A percentile compares a stretch with the other conserved stretches of the same genome.
phyloP scores from a whole-genome alignment of 2,329 filamentous ascomycete species.

The Cercospora nicotianae region DNA sequence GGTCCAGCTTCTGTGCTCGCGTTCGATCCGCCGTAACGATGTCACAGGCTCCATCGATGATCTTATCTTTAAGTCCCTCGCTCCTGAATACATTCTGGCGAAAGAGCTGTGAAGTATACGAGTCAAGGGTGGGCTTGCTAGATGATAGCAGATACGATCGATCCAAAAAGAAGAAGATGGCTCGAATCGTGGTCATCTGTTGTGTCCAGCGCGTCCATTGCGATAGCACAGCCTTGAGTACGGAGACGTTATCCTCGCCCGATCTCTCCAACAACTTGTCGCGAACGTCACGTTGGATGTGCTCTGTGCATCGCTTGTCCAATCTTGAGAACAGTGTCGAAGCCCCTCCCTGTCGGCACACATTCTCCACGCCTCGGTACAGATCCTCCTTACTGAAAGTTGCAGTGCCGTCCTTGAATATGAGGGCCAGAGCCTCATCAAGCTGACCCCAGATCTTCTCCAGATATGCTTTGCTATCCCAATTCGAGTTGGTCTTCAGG shows the following conservation, averaged over 20 bases:
- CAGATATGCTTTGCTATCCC: constrained; percentile 75
- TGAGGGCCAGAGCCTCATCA: constrained; percentile 67
- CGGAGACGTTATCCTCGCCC: constrained; percentile 60
- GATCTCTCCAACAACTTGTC: constrained; percentile 58
- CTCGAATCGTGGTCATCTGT: constrained; percentile 77
- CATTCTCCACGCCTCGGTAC: constrained; percentile 87
- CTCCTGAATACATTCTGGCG: constrained; percentile 61
- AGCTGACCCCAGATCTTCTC: constrained; percentile 72
- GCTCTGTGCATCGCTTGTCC: constrained; percentile 63
- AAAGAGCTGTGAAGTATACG: constrained; percentile 77
- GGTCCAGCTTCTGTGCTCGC: constrained; percentile 55
- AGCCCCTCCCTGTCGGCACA: constrained; percentile 77
- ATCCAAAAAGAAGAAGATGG: constrained; percentile 92
- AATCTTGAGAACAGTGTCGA: constrained; percentile 67
- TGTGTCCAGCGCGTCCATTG: constrained; percentile 77
- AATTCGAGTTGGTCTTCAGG: constrained; percentile 64
- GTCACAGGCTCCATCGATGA: constrained; percentile 71
- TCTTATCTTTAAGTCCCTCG: constrained; percentile 52
- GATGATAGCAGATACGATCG: constrained; percentile 80
- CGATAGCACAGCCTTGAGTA: constrained; percentile 60
- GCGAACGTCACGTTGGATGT: constrained; percentile 60
- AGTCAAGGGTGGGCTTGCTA: constrained; percentile 72
- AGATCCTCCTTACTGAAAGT: constrained; percentile 76
- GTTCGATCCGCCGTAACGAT: constrained; percentile 72
- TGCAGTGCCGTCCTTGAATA: constrained; percentile 66